Conservation (phyloP, 768 basidiomycete genomes). For the Crucibulum laeve region DNA sequence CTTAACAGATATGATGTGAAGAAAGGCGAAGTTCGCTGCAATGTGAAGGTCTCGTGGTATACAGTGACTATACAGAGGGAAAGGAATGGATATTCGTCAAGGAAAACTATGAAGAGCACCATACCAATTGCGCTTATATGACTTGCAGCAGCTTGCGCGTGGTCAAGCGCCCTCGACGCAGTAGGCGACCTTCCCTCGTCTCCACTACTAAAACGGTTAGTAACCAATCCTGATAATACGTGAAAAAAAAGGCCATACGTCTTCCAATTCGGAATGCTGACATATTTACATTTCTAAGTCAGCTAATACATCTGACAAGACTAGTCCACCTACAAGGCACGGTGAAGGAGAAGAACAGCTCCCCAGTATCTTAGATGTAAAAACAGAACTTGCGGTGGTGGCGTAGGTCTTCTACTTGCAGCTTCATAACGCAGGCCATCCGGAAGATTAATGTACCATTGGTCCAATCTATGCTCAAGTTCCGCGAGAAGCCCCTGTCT, state of each 20-base stretch:
- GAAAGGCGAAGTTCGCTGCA: conserved; percentile 60
- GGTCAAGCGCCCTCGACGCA: conserved; percentile 67
- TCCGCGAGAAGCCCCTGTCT: conserved; percentile 46
- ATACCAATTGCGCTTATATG: conserved; percentile 65
- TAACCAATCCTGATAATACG: conserved; percentile 1
- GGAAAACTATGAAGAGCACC: conserved; percentile 6
- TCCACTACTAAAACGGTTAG: conserved; percentile 23
- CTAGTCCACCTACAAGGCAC: conserved; percentile 71
- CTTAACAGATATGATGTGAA: conserved; percentile 66
- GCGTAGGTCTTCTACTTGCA: conserved; percentile 44
- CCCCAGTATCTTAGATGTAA: conserved; percentile 77
- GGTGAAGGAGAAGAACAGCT: conserved; percentile 66
- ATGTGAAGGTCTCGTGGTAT: conserved; percentile 56
- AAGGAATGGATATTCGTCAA: conserved; percentile 2
- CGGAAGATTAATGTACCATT: conserved; percentile 70
- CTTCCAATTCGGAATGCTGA: conserved; percentile 70
- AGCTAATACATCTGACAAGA: conserved; percentile 1
- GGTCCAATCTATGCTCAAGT: conserved; percentile 66
- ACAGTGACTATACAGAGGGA: conserved; percentile 39
- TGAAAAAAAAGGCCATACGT: conserved; percentile 34
- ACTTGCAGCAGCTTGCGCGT: conserved; percentile 69
- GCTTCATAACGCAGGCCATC: conserved; percentile 59
- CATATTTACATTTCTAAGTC: conserved; percentile 10
- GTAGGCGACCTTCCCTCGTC: conserved; percentile 44
- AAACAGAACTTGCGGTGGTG: conserved; percentile 62